Conservation (phyloP, 2,329 filamentous ascomycete genomes). For the Aspergillus sp. region DNA sequence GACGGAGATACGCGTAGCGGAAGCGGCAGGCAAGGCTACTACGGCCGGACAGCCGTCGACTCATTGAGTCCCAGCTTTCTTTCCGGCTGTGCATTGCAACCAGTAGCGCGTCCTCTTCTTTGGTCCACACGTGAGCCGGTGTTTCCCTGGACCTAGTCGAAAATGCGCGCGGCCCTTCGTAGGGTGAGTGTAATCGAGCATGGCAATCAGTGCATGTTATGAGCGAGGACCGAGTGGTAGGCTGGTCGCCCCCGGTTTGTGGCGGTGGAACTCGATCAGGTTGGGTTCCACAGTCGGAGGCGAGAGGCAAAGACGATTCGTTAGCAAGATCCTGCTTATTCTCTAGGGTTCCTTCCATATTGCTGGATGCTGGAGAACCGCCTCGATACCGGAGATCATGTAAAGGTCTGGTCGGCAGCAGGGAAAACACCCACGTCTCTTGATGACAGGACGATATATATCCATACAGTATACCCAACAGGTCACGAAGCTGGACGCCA, state of each 20-base stretch:
- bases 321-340: neutral
- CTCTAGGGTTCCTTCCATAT: neutral
- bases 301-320: neutral
- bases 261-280: neutral
- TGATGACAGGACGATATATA: too few relatives aligned
- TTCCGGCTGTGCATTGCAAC: neutral
- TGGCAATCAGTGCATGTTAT: neutral
- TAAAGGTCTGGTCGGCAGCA: too few relatives aligned
- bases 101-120: constrained; percentile 3
- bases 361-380: neutral
- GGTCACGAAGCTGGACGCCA: too few relatives aligned
- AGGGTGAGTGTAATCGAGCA: neutral
- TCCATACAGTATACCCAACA: too few relatives aligned
- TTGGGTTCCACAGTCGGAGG: neutral
- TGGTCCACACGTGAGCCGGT: neutral
- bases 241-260: neutral
- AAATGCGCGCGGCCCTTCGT: neutral
- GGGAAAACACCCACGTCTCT: neutral
- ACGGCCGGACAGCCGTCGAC: constrained; percentile 3
- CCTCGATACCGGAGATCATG: neutral
- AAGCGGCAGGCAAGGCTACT: constrained; percentile 2
- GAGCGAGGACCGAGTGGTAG: neutral
- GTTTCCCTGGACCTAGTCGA: neutral
- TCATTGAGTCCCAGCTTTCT: constrained; percentile 1
- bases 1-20: constrained; percentile 5